Conservation (phyloP, 2,329 filamentous ascomycete species). For the Calonectria honghensis region DNA sequence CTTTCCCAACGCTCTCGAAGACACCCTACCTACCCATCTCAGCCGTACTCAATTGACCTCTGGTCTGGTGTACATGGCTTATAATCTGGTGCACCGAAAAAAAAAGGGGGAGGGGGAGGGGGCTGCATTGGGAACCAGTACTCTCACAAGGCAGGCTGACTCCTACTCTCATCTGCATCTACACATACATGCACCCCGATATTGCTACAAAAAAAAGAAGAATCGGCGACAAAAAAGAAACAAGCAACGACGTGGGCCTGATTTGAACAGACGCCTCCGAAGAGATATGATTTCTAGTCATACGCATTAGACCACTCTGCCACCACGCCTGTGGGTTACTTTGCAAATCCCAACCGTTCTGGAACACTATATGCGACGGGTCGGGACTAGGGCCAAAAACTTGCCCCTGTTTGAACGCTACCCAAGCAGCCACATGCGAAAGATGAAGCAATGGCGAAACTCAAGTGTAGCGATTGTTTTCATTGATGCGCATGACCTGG, state of each 20-base stretch:
- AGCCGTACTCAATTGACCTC: neutral
- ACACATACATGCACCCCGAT: neutral
- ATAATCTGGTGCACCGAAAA: neutral
- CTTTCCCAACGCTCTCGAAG: neutral
- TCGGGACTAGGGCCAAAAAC: neutral
- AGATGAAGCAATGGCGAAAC: neutral
- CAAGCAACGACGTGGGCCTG: slow-evolving; percentile 9
- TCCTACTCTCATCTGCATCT: neutral
- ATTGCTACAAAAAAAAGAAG: neutral
- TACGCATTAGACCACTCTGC: slow-evolving; percentile 28
- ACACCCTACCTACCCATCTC: neutral
- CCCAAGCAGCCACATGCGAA: neutral
- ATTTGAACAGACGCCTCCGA: slow-evolving; percentile 24
- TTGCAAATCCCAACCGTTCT: neutral
- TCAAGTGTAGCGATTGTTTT: neutral
- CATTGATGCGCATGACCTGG: neutral
- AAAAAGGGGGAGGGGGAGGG: neutral
- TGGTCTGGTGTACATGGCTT: neutral
- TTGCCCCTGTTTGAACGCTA: neutral
- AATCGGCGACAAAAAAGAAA: neutral
- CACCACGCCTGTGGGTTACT: slow-evolving; percentile 16
- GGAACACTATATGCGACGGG: neutral
- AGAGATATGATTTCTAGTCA: slow-evolving; percentile 29
- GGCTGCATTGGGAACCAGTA: neutral
- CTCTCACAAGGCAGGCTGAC: neutral